Conservation (phyloP, 1,139 yeast species). For the Yamadazyma atmosphaerica region DNA sequence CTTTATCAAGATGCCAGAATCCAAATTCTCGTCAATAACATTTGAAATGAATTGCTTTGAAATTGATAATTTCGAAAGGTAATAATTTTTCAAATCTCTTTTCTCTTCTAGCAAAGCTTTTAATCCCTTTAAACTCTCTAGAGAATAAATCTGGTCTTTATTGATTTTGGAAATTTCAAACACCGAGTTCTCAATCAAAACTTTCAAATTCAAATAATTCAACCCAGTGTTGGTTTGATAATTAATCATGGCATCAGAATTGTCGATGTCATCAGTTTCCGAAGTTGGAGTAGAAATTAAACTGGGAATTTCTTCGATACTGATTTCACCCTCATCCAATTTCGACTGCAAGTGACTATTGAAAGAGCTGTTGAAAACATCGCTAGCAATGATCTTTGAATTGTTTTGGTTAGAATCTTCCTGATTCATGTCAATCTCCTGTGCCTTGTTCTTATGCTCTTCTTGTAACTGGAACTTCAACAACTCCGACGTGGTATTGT, state of each 20-base stretch:
- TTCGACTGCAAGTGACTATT: constrained; percentile 37
- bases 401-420: constrained; percentile 5
- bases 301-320: constrained; percentile 22
- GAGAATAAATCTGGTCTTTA: constrained; percentile 36
- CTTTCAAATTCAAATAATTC: constrained; percentile 41
- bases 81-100: constrained; percentile 32
- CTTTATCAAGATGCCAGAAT: constrained; percentile 28
- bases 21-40: constrained; percentile 28
- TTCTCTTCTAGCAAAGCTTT: constrained; percentile 32
- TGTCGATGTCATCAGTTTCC: constrained; percentile 17
- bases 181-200: constrained; percentile 45
- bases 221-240: constrained; percentile 9
- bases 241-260: constrained; percentile 5
- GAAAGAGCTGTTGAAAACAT: constrained; percentile 33
- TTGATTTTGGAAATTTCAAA: constrained; percentile 42
- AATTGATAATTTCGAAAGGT: constrained; percentile 31
- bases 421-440: constrained; percentile 19
- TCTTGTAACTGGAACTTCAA: constrained; percentile 48
- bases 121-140: constrained; percentile 28
- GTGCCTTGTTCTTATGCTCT: constrained; percentile 32
- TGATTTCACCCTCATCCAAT: constrained; percentile 31
- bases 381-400: constrained; percentile 17
- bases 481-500: constrained; percentile 36
- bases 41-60: constrained; percentile 38
- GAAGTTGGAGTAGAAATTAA: constrained; percentile 21